A percentile compares a stretch with the other conserved stretches of the same genome.
These are phyloP conservation scores for Leccinum truebloodii DNA, from an alignment of 768 basidiomycete species.

Conservation along the genomic window DNA sequence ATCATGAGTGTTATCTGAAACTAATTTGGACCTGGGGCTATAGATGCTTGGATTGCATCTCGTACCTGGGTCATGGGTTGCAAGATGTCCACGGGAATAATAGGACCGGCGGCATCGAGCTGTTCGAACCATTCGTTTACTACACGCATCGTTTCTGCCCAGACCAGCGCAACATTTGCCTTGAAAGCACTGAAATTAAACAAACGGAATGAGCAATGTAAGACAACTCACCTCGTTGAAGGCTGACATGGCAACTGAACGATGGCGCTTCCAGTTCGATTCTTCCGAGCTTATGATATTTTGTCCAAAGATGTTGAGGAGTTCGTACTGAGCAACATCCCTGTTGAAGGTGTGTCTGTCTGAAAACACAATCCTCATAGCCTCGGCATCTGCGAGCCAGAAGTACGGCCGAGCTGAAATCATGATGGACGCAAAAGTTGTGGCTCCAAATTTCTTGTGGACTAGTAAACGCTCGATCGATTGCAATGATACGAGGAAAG, in stretches of 20 bases:
- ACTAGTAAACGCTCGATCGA: conserved; percentile 13
- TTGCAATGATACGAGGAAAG: too few relatives aligned
- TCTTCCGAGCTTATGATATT: conserved; percentile 47
- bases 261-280: conserved; percentile 49
- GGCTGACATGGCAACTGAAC: conserved; percentile 45
- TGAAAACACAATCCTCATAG: conserved; percentile 37
- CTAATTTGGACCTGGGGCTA: too few relatives aligned
- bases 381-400: conserved; percentile 48
- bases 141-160: too few relatives aligned
- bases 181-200: too few relatives aligned
- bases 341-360: conserved; percentile 35
- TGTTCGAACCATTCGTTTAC: too few relatives aligned
- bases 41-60: too few relatives aligned
- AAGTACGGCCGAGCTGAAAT: conserved; percentile 35
- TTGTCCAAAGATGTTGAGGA: conserved; percentile 45
- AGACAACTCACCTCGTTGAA: conserved; percentile 45
- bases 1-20: too few relatives aligned
- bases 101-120: too few relatives aligned
- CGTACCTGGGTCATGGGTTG: too few relatives aligned
- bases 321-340: conserved; percentile 41
- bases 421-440: conserved; percentile 38
- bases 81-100: too few relatives aligned
- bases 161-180: too few relatives aligned
- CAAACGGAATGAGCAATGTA: too few relatives aligned
- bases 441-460: conserved; percentile 42